A percentile compares a stretch with the other conserved stretches of the same genome.
Evolutionary conservation across 2,329 filamentous ascomycete species (phyloP).

Genomic region (Colletotrichum sidae): DNA sequence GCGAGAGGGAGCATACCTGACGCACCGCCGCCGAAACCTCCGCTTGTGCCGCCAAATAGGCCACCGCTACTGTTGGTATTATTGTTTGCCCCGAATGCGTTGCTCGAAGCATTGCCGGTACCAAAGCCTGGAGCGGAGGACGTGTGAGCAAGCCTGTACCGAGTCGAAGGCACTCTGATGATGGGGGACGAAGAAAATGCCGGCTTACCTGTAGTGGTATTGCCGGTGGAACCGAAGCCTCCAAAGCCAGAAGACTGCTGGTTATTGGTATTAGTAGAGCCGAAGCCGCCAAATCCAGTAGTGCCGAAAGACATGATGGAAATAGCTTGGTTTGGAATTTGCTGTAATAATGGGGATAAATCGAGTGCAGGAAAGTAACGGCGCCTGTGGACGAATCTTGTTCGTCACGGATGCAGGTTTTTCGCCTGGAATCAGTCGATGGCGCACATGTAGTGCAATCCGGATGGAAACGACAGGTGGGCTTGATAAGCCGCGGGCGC

Average conservation of each 20-base stretch:
- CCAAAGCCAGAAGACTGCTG: constrained; percentile 63
- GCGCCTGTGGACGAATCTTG: constrained; percentile 10
- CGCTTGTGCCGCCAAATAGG: constrained; percentile 42
- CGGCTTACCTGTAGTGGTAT: constrained; percentile 63
- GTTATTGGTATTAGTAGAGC: constrained; percentile 60
- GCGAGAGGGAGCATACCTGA: constrained; percentile 18
- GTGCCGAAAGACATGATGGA: constrained; percentile 66
- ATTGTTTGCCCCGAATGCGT: constrained; percentile 58
- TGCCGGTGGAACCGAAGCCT: constrained; percentile 62
- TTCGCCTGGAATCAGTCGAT: constrained; percentile 31
- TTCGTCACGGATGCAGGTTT: constrained; percentile 16
- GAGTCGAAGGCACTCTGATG: constrained; percentile 8
- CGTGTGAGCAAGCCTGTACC: constrained; percentile 27
- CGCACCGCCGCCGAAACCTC: constrained; percentile 31
- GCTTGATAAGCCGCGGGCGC: constrained; percentile 26
- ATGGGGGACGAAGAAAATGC: constrained; percentile 15
- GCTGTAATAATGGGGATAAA: constrained; percentile 1
- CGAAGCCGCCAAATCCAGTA: constrained; percentile 67
- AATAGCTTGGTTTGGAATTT: not conserved
- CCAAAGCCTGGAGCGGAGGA: constrained; percentile 51
- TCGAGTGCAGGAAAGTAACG: not conserved
- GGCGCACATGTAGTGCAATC: constrained; percentile 30
- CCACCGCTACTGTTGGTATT: constrained; percentile 47
- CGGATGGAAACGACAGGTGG: constrained; percentile 13
- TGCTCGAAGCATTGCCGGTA: constrained; percentile 46